Conservation (phyloP, 2,329 filamentous ascomycete species). For the Botryosphaeria dothidea region DNA sequence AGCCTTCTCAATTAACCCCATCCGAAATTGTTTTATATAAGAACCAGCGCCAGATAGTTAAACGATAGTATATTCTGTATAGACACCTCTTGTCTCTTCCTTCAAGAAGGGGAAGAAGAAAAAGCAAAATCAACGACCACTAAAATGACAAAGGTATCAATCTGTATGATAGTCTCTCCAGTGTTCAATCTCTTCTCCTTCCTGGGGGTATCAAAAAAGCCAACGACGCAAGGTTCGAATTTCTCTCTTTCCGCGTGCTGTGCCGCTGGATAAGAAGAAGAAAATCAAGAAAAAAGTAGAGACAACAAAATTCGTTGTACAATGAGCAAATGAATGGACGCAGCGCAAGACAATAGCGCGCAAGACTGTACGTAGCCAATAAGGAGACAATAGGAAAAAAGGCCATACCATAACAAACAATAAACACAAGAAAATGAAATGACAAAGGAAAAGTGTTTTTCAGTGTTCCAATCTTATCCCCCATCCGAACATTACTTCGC, state of each 20-base stretch:
- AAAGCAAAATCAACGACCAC: neutral
- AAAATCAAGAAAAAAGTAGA: neutral
- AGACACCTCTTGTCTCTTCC: too few species aligned
- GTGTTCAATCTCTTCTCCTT: neutral
- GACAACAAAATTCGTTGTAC: neutral
- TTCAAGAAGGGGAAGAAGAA: too few species aligned
- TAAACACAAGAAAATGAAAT: neutral
- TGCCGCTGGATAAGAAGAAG: neutral
- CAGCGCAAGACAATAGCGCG: neutral
- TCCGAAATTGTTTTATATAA: too few species aligned
- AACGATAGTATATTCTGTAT: too few species aligned
- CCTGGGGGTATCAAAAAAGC: neutral
- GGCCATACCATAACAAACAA: neutral
- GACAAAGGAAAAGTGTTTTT: neutral
- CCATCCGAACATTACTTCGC: neutral
- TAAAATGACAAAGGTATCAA: neutral
- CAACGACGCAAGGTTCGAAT: neutral
- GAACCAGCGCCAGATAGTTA: too few species aligned
- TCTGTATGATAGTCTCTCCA: neutral
- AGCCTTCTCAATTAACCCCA: too few species aligned
- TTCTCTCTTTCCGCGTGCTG: too few species aligned
- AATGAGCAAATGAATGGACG: neutral
- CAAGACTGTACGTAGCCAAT: constrained; percentile 1
- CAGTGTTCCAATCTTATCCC: constrained; percentile 8
- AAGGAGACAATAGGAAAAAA: neutral